A percentile compares a stretch with the other conserved stretches of the same genome.
These are phyloP conservation scores for Suillus fuscotomentosus DNA, from an alignment of 768 basidiomycete genomes.

Conservation along the genomic window DNA sequence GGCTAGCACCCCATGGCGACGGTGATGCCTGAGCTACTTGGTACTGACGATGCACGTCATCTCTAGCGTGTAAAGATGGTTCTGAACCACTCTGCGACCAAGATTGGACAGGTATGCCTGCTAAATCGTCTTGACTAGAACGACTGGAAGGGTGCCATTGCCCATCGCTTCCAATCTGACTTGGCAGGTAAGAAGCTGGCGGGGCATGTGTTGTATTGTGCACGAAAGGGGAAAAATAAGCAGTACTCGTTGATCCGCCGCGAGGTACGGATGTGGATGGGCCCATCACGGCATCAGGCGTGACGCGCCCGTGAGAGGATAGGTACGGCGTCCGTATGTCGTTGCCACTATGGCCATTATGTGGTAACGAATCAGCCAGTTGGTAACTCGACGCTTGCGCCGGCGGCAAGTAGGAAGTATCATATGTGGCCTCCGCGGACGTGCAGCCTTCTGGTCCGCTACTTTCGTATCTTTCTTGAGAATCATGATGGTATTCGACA, in stretches of 20 bases:
- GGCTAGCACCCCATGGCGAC: slow-evolving; percentile 22
- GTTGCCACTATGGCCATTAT: slow-evolving; percentile 19
- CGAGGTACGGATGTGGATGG: slow-evolving; percentile 23
- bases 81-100: slow-evolving; percentile 28
- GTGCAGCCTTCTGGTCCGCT: slow-evolving; percentile 17
- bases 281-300: slow-evolving; percentile 23
- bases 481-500: slow-evolving; percentile 30
- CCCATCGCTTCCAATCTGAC: slow-evolving; percentile 17
- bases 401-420: slow-evolving; percentile 12
- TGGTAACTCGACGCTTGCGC: slow-evolving; percentile 25
- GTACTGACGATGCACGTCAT: slow-evolving; percentile 31
- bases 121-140: slow-evolving; percentile 20
- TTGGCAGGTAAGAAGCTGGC: slow-evolving; percentile 23
- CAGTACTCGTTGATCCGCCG: slow-evolving; percentile 22
- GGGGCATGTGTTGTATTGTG: slow-evolving; percentile 22
- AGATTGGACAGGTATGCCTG: slow-evolving; percentile 18
- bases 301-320: slow-evolving; percentile 22
- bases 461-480: slow-evolving; percentile 4
- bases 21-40: slow-evolving; percentile 19
- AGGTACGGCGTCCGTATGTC: slow-evolving; percentile 26
- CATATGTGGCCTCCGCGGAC: slow-evolving; percentile 19
- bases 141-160: slow-evolving; percentile 14
- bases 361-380: slow-evolving; percentile 18
- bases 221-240: slow-evolving; percentile 26
- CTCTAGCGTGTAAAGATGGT: slow-evolving; percentile 10